Percentiles rank a stretch among this genome's conserved stretches.
Conservation (phyloP, 2,329 filamentous ascomycete genomes). For the Diaporthe aspalathi region DNA sequence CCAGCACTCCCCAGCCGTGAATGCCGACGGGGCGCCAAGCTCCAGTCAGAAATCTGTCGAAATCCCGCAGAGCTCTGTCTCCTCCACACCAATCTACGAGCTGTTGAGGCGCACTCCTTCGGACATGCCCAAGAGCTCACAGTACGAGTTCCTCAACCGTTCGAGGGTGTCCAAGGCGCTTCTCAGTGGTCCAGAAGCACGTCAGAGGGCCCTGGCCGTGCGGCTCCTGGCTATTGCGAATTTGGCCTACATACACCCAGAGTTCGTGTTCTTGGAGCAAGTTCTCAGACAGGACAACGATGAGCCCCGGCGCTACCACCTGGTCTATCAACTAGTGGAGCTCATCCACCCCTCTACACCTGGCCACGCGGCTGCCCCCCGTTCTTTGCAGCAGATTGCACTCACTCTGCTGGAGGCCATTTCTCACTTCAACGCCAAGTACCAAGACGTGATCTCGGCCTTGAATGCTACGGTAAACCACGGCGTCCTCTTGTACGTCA, state of each 20-base stretch:
- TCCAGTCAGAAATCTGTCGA: constrained; percentile 71
- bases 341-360: constrained; percentile 85
- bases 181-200: constrained; percentile 70
- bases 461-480: constrained; percentile 96
- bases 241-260: constrained; percentile 87
- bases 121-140: constrained; percentile 77
- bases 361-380: constrained; percentile 74
- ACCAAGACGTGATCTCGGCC: constrained; percentile 86
- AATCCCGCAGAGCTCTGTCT: constrained; percentile 68
- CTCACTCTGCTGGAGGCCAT: constrained; percentile 88
- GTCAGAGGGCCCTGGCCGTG: constrained; percentile 82
- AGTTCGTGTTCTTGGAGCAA: constrained; percentile 85
- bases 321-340: constrained; percentile 92
- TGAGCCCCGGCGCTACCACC: constrained; percentile 87
- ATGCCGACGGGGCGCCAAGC: constrained; percentile 54
- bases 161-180: constrained; percentile 87
- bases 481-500: constrained; percentile 91
- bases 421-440: constrained; percentile 79
- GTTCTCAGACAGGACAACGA: constrained; percentile 89
- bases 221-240: constrained; percentile 91
- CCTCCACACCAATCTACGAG: constrained; percentile 65
- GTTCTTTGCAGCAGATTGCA: constrained; percentile 84
- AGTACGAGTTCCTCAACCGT: constrained; percentile 87
- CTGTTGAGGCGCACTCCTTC: constrained; percentile 66
- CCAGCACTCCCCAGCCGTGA: constrained; percentile 53